These are phyloP conservation scores for Coniochaeta prunicola DNA, from an alignment of 2,329 filamentous ascomycete genomes.

Conservation along the genomic window DNA sequence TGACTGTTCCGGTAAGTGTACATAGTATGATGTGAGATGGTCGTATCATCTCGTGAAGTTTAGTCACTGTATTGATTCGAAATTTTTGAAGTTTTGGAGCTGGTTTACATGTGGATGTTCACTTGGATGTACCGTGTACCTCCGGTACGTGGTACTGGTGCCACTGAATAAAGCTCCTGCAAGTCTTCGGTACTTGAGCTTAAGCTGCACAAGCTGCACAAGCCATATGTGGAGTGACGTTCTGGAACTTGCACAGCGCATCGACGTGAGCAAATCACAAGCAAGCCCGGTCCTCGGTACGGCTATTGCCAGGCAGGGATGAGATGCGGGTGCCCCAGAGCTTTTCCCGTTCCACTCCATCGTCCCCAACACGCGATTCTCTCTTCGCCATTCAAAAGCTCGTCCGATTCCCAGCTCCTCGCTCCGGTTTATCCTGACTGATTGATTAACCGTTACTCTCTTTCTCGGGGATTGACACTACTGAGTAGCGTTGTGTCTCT, in stretches of 20 bases:
- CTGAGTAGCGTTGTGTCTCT: not conserved
- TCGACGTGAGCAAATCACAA: not conserved
- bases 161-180: not conserved
- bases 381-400: not conserved
- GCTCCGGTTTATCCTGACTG: not conserved
- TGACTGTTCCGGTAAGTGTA: not conserved
- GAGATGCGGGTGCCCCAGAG: constrained; percentile 1
- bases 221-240: not conserved
- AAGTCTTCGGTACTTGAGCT: not conserved
- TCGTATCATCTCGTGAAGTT: not conserved
- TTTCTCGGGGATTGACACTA: not conserved
- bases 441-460: not conserved
- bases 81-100: not conserved
- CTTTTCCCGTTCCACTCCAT: not conserved
- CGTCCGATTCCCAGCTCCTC: not conserved
- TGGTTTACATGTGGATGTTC: not conserved
- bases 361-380: constrained; percentile 2
- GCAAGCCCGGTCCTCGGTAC: constrained; percentile 1
- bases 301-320: not conserved
- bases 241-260: not conserved
- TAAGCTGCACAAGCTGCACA: not conserved
- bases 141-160: not conserved
- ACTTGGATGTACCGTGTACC: not conserved
- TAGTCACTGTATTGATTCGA: not conserved
- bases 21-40: not conserved